Evolutionary conservation across 768 basidiomycete species (phyloP).

Genomic region (Suillus alpinus): DNA sequence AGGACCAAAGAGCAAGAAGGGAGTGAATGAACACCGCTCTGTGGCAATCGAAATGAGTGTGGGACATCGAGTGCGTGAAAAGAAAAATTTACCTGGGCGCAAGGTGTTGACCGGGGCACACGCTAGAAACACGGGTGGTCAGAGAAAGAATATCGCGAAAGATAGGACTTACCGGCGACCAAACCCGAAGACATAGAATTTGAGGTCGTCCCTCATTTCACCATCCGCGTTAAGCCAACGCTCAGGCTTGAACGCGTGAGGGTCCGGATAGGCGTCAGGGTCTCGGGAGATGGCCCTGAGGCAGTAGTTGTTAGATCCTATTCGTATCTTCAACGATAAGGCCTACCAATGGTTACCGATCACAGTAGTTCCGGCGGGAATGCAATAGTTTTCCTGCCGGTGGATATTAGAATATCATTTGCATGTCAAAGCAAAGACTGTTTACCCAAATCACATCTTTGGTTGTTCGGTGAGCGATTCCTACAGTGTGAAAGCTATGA

Average conservation of each 20-base stretch:
- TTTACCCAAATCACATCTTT: slow-evolving; percentile 18
- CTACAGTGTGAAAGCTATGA: slow-evolving; percentile 5
- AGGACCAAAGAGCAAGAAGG: slow-evolving; percentile 59
- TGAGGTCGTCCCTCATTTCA: slow-evolving; percentile 42
- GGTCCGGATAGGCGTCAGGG: slow-evolving; percentile 35
- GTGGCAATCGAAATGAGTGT: not conserved
- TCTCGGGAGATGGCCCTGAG: slow-evolving; percentile 35
- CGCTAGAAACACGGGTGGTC: slow-evolving; percentile 26
- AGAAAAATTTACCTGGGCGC: slow-evolving; percentile 32
- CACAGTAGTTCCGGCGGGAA: slow-evolving; percentile 18
- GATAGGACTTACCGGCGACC: slow-evolving; percentile 32
- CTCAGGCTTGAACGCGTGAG: slow-evolving; percentile 33
- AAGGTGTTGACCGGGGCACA: slow-evolving; percentile 62
- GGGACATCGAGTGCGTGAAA: not conserved
- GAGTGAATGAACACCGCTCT: slow-evolving; percentile 63
- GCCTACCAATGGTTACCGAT: slow-evolving; percentile 18
- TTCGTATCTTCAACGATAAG: too few relatives aligned
- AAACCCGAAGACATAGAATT: slow-evolving; percentile 51
- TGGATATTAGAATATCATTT: not conserved
- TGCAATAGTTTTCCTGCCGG: slow-evolving; percentile 12
- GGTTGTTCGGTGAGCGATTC: slow-evolving; percentile 11
- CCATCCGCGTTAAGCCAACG: slow-evolving; percentile 26
- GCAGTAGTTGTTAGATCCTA: not conserved
- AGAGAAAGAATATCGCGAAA: slow-evolving; percentile 1
- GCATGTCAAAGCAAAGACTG: not conserved